phyloP scores from a whole-genome alignment of 331 rosid species.

The Rosa hybrid region DNA sequence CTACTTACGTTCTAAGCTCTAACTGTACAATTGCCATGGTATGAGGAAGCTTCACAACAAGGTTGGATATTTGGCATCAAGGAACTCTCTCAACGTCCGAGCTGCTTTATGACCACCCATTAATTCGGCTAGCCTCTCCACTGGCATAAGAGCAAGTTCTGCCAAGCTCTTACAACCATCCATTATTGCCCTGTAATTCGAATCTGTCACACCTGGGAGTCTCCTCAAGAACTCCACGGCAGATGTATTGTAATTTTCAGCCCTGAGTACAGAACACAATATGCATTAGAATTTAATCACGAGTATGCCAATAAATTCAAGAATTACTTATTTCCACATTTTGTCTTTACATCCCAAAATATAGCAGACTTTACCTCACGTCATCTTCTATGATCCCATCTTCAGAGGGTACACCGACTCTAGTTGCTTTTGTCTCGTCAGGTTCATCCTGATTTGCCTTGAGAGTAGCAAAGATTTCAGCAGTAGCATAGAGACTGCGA shows the following conservation, averaged over 20 bases:
- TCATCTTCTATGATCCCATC: conserved; percentile 87
- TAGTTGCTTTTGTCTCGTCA: conserved; percentile 76
- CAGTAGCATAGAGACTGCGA: conserved; percentile 88
- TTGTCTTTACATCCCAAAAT: background rate
- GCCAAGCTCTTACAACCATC: conserved; percentile 87
- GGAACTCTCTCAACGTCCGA: conserved; percentile 84
- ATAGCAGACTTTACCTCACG: conserved; percentile 54
- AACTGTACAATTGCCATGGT: conserved; percentile 22
- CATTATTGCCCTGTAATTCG: conserved; percentile 84
- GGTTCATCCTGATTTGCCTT: conserved; percentile 98
- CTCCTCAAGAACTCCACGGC: conserved; percentile 93
- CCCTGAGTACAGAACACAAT: conserved; percentile 46
- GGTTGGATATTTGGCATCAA: conserved; percentile 97
- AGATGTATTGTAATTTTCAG: conserved; percentile 93
- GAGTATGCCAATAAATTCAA: conserved; percentile 1
- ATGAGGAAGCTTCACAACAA: conserved; percentile 47
- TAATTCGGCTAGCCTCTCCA: conserved; percentile 69
- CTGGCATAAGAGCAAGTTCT: conserved; percentile 84
- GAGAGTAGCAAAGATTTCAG: conserved; percentile 82
- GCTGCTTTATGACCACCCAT: conserved; percentile 97
- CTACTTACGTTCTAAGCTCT: background rate
- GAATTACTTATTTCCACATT: background rate
- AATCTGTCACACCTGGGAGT: conserved; percentile 91
- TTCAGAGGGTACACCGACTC: conserved; percentile 97
- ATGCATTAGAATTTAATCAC: conserved; percentile 15